Evolutionary conservation across 441 rosid species (phyloP).

Genomic region (Corymbia citriodora): DNA sequence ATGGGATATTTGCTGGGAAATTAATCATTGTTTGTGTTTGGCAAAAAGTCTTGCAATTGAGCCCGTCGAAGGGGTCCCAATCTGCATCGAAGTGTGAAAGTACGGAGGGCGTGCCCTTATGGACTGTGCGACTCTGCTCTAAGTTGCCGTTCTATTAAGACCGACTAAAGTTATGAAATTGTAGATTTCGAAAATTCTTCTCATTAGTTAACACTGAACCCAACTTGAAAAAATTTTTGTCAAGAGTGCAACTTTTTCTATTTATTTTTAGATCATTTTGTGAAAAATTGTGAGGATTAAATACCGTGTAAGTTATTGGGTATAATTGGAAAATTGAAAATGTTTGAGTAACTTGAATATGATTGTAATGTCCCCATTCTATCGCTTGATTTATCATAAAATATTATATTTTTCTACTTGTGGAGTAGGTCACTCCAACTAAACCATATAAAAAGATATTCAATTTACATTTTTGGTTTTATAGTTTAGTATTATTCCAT

Average conservation of each 20-base stretch:
- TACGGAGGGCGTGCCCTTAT: too few species aligned
- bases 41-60: fast-evolving
- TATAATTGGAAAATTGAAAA: too few species aligned
- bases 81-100: too few species aligned
- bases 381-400: not conserved
- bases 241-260: not conserved
- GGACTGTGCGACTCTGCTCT: too few species aligned
- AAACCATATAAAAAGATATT: not conserved
- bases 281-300: not conserved
- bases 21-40: not conserved
- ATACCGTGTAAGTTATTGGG: not conserved
- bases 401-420: not conserved
- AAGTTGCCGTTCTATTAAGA: too few species aligned
- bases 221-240: not conserved
- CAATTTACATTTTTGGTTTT: not conserved
- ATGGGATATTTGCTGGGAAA: too few species aligned
- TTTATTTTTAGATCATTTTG: not conserved
- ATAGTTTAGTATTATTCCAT: not conserved
- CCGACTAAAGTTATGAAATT: not conserved
- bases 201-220: not conserved
- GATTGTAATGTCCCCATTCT: not conserved
- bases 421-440: not conserved
- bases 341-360: not conserved
- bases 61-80: not conserved
- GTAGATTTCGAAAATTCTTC: not conserved